These are phyloP conservation scores for Plasmodium inui DNA, from an alignment of 169 alveolate genomes.

Conservation along the genomic window DNA sequence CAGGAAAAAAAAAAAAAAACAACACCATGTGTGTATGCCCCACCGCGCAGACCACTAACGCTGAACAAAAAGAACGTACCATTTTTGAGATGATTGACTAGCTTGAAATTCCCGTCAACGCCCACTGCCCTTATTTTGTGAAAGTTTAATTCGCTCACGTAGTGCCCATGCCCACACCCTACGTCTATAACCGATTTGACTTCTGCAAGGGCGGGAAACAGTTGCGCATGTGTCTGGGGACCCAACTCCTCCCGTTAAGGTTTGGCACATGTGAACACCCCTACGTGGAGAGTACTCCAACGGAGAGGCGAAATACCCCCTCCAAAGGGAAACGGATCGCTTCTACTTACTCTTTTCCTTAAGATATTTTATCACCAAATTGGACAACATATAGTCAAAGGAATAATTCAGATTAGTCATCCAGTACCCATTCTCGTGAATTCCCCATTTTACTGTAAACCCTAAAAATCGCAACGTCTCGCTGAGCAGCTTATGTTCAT, in stretches of 20 bases:
- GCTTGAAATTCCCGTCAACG: conserved; percentile 59
- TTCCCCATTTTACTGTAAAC: conserved; percentile 70
- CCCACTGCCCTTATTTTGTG: conserved; percentile 66
- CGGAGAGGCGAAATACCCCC: not conserved
- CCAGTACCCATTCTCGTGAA: conserved; percentile 75
- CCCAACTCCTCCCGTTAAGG: not conserved
- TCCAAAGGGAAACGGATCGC: not conserved
- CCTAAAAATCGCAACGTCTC: conserved; percentile 69
- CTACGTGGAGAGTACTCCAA: not conserved
- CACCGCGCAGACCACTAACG: not conserved
- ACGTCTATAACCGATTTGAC: conserved; percentile 39
- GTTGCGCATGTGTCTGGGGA: not conserved
- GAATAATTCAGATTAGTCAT: conserved; percentile 45
- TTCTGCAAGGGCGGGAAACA: conserved; percentile 17
- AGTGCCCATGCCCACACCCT: conserved; percentile 65
- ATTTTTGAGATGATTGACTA: conserved; percentile 30
- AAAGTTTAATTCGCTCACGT: conserved; percentile 65
- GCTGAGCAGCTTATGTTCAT: conserved; percentile 49
- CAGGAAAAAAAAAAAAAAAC: not conserved
- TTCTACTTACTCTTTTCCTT: conserved; percentile 47
- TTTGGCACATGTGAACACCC: not conserved
- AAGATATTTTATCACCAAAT: conserved; percentile 55
- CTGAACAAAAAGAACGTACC: conserved; percentile 24
- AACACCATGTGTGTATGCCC: not conserved
- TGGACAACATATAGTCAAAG: conserved; percentile 59